Base-by-base conservation (phyloP, 164 flowering plant species). In the Pachysandra terminalis region DNA sequence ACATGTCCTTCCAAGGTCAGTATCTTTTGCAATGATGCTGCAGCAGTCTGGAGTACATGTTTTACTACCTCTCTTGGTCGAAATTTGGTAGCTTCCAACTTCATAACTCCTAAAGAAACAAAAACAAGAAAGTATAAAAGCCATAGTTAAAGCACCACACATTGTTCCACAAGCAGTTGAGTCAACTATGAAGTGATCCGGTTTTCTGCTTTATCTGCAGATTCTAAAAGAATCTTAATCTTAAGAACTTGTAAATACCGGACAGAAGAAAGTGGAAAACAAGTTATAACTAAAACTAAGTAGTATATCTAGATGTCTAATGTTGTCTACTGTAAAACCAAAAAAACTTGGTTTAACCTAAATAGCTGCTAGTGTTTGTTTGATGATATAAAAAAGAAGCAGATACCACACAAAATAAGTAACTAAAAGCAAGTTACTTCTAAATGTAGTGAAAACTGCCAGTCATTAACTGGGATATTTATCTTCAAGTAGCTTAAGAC, bases 31-130 rank as follows among this genome's bases (percentile, higher is more conserved):
- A 92, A 66, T 65, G 97, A 95, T 65, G 97, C 98, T 27, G 97
- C 96, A 41, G 97, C 95, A 66, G 98, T 95, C 82, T 95, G 98
- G 32, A 95, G 87, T 9, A 95, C 98, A 79, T 95, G 97, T 80
- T 82, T 92, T 28, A 95, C 93, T 8, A 95, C 98, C 74, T 95
- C 96, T 78, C 98, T 84, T 21, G 98, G 98, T 61, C 96, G 85
- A 69, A 95, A 92, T 66, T 90, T 89, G 37, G 97, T 83, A 69
- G 97, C 96, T 83, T 95, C 98, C 80, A 95, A 68, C 83, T 81
- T 95, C 98, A 95, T 95, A 61, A 86, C 97, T 73, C 98, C 98
- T 90, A 35, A 28, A n/a, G 52, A 71, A 58, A 67, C n/a, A n/a
- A 72, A 56, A 8, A 25, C 16, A 28, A 41, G 67, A 45, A 66